Base-by-base conservation (phyloP, 805 yeast species). In the Yarrowia sp. region DNA sequence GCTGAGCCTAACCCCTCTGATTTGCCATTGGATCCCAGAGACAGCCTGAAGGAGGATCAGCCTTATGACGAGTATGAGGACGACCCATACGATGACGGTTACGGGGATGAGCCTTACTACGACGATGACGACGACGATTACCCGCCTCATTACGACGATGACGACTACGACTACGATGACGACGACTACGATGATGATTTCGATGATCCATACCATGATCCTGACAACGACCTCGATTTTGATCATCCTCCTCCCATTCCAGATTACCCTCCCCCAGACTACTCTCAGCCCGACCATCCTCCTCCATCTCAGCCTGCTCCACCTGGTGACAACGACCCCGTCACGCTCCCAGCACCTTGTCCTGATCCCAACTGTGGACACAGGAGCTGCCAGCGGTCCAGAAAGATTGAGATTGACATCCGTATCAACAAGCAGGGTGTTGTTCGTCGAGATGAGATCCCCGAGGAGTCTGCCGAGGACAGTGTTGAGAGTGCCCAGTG, bases 231-330 rank as follows among this genome's bases (percentile, higher is more conserved):
- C 10, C 61, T 55, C 46, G 61, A 55, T 20, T 55, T 55, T 24
- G 61, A 55, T 9, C 46, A 55, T 38, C 46, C 61, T 17, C 64
- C 64, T 33, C 64, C 64, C 6, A 58, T 42, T 9, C 64, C 64
- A 1, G 50, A 42, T 19, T 58, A 42, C 34, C 46, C 34, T 2
- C 33, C 60, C 9, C 63, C 63, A 1, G 47, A 40, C 30, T 56
- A 40, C 33, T 33, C 33, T 2, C 33, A 44, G 38, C 64, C 64
- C 2, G 50, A 30, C 19, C 33, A 30, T 19, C 46, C 34, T 1
- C 36, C 61, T 6, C 33, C 49, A 3, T 40, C 64, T 8, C 30
- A 49, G 6, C 49, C 49, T 15, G 30, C 47, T 24, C 47, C 63
- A 3, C 47, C 47, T 1, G 17, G 24, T 12, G 49, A 42, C 42